phyloP scores from a whole-genome alignment of 2,329 filamentous ascomycete genomes.

The Diaporthe destruens region DNA sequence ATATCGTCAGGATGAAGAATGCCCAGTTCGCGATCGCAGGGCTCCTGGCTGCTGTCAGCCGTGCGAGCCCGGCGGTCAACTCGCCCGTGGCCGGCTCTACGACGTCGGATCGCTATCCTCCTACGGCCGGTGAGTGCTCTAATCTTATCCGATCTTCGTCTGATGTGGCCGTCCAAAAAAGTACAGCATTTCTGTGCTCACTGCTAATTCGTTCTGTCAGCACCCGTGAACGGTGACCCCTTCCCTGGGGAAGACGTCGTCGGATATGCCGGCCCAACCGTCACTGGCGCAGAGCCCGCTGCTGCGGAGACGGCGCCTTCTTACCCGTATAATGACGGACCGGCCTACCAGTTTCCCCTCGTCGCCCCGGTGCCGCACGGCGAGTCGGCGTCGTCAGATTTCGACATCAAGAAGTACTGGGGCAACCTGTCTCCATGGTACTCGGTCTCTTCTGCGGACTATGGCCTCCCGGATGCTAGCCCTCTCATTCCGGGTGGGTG shows the following conservation, averaged over 20 bases:
- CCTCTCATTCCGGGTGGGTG: constrained; percentile 49
- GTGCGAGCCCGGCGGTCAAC: constrained; percentile 33
- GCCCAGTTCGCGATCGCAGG: neutral
- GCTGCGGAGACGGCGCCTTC: constrained; percentile 48
- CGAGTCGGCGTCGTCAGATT: constrained; percentile 43
- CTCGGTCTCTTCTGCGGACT: constrained; percentile 50
- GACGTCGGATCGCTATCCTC: constrained; percentile 44
- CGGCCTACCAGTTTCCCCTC: constrained; percentile 50
- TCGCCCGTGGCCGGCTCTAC: constrained; percentile 37
- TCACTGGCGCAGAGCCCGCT: constrained; percentile 48
- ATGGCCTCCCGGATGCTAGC: constrained; percentile 48
- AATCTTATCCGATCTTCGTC: neutral
- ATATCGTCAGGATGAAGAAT: constrained; percentile 29
- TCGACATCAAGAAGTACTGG: constrained; percentile 51
- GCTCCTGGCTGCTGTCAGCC: constrained; percentile 13
- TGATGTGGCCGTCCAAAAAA: neutral
- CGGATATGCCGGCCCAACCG: constrained; percentile 48
- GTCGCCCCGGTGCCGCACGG: constrained; percentile 47
- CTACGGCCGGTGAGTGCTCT: constrained; percentile 43
- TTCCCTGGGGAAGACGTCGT: constrained; percentile 50
- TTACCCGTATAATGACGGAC: constrained; percentile 48
- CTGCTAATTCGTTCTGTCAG: constrained; percentile 38
- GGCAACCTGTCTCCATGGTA: constrained; percentile 52
- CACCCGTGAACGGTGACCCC: constrained; percentile 47
- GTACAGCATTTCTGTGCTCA: neutral